Evolutionary conservation across 345 rosid genomes (phyloP), one percentile per base, ranked within the genome.

Genomic region (Pelargonium nanum): DNA sequence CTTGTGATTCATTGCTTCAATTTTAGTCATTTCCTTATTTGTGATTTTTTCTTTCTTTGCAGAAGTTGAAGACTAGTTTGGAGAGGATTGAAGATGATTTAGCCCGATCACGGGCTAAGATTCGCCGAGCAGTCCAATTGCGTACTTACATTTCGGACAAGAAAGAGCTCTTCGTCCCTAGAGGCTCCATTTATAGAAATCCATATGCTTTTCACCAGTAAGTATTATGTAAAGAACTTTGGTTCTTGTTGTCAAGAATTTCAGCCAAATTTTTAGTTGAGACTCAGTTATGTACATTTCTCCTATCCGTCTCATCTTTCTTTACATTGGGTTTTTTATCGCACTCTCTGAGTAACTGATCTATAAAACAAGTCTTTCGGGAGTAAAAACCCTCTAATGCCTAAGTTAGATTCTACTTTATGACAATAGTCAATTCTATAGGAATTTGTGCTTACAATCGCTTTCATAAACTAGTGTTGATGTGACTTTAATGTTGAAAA

Each of bases 201-300:
- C 61, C 80, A 16, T 74, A 70, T 22, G 82, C 86, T 50, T 83
- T 85, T 73, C 82, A 81, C 65, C 86, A 77, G 88, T 79, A 80
- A 68, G n/a, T n/a, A n/a, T n/a, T n/a, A n/a, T n/a, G n/a, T n/a
- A n/a, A n/a, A 68, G 85, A 68, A n/a, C 17, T 34, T 4, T 19
- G 22, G 25, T 16, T 19, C 22, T 9, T 22, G 1, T 8, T 26
- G 25, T 19, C 34, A 12, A 16, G n/a, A 55, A 4, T 21, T 21
- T 55, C 19, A 55, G 25, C 9, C 9, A 16, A 22, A 20, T 53
- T 10, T 21, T 12, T 22, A 55, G 17, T 22, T 12, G 22, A 55
- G 19, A 0, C 13, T 6, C 5, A 4, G 26, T 0, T 10, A 55
- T 55, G 0, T 5, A 54, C 2, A 4, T 54, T 13, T 6, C 1